Evolutionary conservation across 352 stramenopile species (phyloP).

Genomic region (Stramenopiles sp.): DNA sequence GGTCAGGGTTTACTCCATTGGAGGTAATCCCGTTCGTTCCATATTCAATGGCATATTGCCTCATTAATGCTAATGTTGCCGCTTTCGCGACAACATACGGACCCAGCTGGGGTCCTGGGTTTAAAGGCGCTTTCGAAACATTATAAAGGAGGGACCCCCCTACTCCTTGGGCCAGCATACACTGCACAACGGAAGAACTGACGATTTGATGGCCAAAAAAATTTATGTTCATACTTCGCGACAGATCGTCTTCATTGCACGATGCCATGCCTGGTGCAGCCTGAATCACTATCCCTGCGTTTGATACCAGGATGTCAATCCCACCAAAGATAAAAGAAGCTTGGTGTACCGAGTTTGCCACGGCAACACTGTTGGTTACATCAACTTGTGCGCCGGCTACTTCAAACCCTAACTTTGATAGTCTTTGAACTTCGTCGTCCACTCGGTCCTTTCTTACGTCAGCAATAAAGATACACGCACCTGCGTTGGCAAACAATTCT

Average conservation of each 20-base stretch:
- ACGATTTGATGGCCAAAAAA: neutral
- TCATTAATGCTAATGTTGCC: neutral
- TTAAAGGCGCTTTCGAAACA: constrained; percentile 1
- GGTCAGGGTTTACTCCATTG: neutral
- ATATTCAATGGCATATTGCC: constrained; percentile 1
- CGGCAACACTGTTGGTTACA: neutral
- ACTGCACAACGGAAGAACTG: neutral
- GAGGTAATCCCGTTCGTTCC: neutral
- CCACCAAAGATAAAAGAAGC: neutral
- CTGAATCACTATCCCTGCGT: neutral
- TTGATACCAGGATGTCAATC: neutral
- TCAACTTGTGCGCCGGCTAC: neutral
- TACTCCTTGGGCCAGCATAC: neutral
- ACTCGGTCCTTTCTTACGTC: neutral
- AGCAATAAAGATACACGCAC: neutral
- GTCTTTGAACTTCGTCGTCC: neutral
- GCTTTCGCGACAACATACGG: neutral
- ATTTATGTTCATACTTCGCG: neutral
- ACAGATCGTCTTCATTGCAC: neutral
- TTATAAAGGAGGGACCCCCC: neutral
- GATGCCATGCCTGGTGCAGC: neutral
- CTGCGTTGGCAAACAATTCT: neutral
- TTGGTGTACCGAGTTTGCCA: neutral
- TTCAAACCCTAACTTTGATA: neutral
- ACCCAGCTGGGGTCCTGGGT: neutral